Conservation (phyloP, 768 basidiomycete species). For the Hypholoma fasciculare region DNA sequence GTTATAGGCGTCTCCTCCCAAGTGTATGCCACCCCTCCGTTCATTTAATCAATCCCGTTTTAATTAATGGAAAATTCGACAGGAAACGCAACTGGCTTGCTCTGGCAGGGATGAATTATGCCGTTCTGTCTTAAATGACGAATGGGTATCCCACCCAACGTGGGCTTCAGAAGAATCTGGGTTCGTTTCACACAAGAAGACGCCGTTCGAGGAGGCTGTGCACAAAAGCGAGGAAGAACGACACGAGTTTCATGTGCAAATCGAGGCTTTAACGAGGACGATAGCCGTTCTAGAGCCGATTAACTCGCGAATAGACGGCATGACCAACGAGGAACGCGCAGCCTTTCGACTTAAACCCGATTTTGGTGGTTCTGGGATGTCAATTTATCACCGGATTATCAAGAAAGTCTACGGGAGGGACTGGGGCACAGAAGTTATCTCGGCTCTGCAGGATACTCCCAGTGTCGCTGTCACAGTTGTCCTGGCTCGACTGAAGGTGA, state of each 20-base stretch:
- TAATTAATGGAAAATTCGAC: constrained; percentile 14
- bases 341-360: constrained; percentile 81
- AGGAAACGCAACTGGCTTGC: constrained; percentile 91
- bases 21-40: constrained; percentile 58
- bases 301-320: constrained; percentile 78
- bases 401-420: constrained; percentile 93
- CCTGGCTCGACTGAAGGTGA: constrained; percentile 82
- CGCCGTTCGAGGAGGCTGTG: constrained; percentile 91
- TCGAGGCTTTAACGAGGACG: constrained; percentile 88
- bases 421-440: constrained; percentile 70
- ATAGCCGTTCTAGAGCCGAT: constrained; percentile 92
- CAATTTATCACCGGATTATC: constrained; percentile 89
- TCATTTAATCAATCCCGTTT: background rate
- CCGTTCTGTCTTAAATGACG: constrained; percentile 94
- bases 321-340: constrained; percentile 85
- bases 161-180: constrained; percentile 97
- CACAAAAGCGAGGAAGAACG: constrained; percentile 98
- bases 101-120: constrained; percentile 94
- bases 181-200: constrained; percentile 95
- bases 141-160: constrained; percentile 98
- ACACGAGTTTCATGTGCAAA: constrained; percentile 95
- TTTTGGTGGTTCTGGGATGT: constrained; percentile 85
- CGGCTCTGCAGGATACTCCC: constrained; percentile 90
- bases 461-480: constrained; percentile 91
- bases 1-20: constrained; percentile 87